Evolutionary conservation across 2,329 filamentous ascomycete genomes (phyloP).

Genomic region (Sclerotinia trifoliorum): DNA sequence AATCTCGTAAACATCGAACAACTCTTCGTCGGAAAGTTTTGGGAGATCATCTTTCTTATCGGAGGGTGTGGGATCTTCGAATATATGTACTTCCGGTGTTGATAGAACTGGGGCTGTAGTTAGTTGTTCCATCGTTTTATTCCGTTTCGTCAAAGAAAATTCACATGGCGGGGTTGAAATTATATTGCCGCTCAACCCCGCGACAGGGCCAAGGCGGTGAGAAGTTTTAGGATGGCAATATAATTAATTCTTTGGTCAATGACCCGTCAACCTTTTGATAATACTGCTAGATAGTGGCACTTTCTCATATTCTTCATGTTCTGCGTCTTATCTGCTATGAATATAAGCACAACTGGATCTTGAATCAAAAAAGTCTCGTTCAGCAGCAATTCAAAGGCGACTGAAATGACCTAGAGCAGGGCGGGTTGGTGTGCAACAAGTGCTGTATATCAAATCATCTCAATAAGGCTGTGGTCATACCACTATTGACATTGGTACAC

Average conservation of each 20-base stretch:
- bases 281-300: too few species aligned
- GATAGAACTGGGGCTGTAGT: constrained; percentile 58
- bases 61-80: constrained; percentile 49
- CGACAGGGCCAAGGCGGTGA: background rate
- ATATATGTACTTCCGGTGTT: constrained; percentile 59
- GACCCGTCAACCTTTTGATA: background rate
- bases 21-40: constrained; percentile 58
- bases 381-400: background rate
- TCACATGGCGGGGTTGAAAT: constrained; percentile 21
- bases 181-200: background rate
- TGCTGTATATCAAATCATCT: background rate
- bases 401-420: background rate
- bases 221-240: background rate
- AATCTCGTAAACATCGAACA: constrained; percentile 80
- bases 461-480: too few species aligned
- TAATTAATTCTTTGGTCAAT: background rate
- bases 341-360: background rate
- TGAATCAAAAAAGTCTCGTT: background rate
- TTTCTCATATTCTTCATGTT: background rate
- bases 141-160: constrained; percentile 17
- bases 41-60: constrained; percentile 1
- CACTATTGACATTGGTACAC: background rate
- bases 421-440: background rate
- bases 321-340: background rate
- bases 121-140: constrained; percentile 22